Evolutionary conservation across 2,329 filamentous ascomycete species (phyloP).

Genomic region (Curvularia hawaiiensis): DNA sequence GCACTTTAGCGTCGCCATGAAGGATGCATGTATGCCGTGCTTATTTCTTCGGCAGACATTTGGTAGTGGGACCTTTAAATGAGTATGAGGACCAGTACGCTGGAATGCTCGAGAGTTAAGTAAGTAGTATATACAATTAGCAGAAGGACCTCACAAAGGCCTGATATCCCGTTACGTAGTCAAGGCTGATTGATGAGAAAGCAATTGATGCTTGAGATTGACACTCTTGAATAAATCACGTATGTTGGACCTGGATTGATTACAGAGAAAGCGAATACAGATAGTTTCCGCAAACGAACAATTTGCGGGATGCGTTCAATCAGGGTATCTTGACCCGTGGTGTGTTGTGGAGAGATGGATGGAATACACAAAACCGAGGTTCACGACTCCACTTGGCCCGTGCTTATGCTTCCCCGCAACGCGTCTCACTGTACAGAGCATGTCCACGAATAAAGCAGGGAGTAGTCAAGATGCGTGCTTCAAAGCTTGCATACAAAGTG

Average conservation of each 20-base stretch:
- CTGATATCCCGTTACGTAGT: not conserved
- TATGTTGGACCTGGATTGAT: not conserved
- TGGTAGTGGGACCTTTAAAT: not conserved
- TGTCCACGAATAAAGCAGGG: constrained; percentile 29
- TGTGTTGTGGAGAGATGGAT: not conserved
- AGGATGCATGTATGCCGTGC: not conserved
- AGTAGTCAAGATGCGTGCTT: constrained; percentile 34
- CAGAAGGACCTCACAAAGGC: not conserved
- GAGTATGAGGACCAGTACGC: not conserved
- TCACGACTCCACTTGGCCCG: constrained; percentile 13
- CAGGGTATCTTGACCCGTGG: not conserved
- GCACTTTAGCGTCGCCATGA: not conserved
- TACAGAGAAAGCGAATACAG: not conserved
- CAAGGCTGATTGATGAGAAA: not conserved
- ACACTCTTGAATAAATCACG: not conserved
- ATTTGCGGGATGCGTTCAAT: not conserved
- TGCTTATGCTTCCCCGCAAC: constrained; percentile 25
- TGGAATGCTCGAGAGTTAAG: not conserved
- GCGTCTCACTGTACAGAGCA: constrained; percentile 10
- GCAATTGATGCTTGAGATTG: not conserved
- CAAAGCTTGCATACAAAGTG: constrained; percentile 20
- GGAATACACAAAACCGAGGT: constrained; percentile 6
- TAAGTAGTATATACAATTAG: not conserved
- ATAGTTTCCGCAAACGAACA: not conserved
- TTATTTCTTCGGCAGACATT: not conserved